Evolutionary conservation across 192 early-diverging fungal species (phyloP), one percentile per base, ranked within the genome.

Genomic region (Geranomyces variabilis): DNA sequence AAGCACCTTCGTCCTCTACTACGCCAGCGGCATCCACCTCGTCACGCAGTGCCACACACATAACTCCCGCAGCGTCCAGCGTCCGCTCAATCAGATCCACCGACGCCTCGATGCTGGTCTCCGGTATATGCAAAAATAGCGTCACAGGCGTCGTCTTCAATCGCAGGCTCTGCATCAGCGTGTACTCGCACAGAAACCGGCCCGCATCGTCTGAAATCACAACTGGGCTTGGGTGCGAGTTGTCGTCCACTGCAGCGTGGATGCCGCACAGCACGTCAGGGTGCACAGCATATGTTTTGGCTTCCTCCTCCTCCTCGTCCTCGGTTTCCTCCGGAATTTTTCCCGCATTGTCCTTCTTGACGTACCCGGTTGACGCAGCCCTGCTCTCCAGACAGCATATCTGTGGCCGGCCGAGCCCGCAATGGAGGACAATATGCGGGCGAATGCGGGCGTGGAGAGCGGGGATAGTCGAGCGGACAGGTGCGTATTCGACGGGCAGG

Each of bases 401-500:
- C 21, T 28, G 21, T n/a, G 51, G 51, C 26, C 19, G 51, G 51
- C 51, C 51, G 19, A 24, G 51, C 26, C 51, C 51, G 21, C 19
- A n/a, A 55, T 55, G 51, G 21, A 55, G 51, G 6, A 55, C 51
- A 28, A 55, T 55, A 28, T 55, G 51, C 21, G 51, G 15, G 26
- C 51, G 51, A 28, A 28, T 55, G 19, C 51, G 51, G 51, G 51
- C 19, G 51, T 15, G 51, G 19, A 55, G 51, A n/a, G 51, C 19
- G 19, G 51, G 51, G 19, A 55, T 3, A 28, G 26, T n/a, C 26
- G 19, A 28, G 51, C 21, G 26, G 51, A 55, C 51, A 28, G 51
- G 51, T 24, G 51, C 26, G 51, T 55, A 55, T 55, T 55, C 51
- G 51, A 55, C 51, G 51, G 51, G 51, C 21, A 55, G 51, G 19